phyloP scores from a whole-genome alignment of 257 asterid genomes.

The Solanum appendiculatum region DNA sequence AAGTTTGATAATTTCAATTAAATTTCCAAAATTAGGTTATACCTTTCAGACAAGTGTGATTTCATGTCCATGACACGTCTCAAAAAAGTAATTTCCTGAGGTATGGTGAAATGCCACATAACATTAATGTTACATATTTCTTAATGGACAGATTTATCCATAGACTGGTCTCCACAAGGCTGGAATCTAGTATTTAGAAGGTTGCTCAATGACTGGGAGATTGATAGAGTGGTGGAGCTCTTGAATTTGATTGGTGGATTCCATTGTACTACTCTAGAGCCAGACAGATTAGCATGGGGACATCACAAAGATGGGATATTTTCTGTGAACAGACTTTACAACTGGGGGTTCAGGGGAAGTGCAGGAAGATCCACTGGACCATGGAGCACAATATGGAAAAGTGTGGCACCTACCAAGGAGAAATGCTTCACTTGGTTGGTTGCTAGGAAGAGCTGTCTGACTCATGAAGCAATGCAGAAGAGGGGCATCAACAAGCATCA shows the following conservation, averaged over 20 bases:
- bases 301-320: not conserved
- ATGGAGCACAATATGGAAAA: not conserved
- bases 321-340: not conserved
- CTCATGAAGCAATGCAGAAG: not conserved
- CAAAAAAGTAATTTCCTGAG: not conserved
- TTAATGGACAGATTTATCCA: not conserved
- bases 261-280: not conserved
- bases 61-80: not conserved
- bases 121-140: not conserved
- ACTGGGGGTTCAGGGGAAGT: not conserved
- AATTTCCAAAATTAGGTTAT: not conserved
- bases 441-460: not conserved
- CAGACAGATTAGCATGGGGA: not conserved
- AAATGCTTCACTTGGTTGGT: not conserved
- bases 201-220: not conserved
- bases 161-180: not conserved
- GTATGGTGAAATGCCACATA: not conserved
- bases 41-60: not conserved
- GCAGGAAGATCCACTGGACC: not conserved
- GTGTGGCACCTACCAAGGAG: not conserved
- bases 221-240: not conserved
- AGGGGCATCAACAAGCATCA: not conserved
- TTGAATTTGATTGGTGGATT: not conserved
- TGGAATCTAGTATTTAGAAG: not conserved
- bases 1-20: not conserved